Percentiles rank a stretch among this genome's conserved stretches.
Evolutionary conservation across 108 stramenopile genomes (phyloP).

Genomic region (Pseudonitzschia multiseries): DNA sequence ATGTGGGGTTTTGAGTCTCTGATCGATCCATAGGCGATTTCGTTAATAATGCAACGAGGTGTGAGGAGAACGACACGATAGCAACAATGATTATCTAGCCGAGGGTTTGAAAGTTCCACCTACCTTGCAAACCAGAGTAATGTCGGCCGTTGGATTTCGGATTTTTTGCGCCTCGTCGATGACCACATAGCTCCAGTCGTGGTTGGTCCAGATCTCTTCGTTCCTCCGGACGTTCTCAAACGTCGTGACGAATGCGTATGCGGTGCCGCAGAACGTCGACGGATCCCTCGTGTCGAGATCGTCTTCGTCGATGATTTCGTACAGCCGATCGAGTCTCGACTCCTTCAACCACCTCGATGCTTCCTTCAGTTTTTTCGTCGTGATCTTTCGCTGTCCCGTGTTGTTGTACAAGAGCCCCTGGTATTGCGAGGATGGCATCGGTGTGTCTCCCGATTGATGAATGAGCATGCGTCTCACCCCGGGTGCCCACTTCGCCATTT

Average conservation of each 20-base stretch:
- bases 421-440: constrained; percentile 17
- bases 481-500: constrained; percentile 92
- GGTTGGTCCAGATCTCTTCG: constrained; percentile 65
- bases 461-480: constrained; percentile 77
- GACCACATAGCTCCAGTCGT: constrained; percentile 90
- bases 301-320: constrained; percentile 75
- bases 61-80: not conserved
- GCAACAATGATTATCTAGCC: no score
- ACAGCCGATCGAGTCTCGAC: constrained; percentile 57
- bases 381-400: constrained; percentile 25
- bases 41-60: not conserved
- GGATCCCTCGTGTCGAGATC: constrained; percentile 54
- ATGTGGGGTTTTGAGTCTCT: constrained; percentile 82
- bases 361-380: constrained; percentile 33
- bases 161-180: constrained; percentile 99
- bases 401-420: constrained; percentile 7
- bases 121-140: constrained; percentile 92
- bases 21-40: not conserved
- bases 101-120: not conserved
- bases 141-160: constrained; percentile 94
- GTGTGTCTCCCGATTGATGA: constrained; percentile 75
- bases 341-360: constrained; percentile 62
- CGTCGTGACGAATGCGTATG: constrained; percentile 86
- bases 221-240: constrained; percentile 87
- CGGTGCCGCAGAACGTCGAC: constrained; percentile 74